A percentile compares a stretch with the other conserved stretches of the same genome.
Conservation (phyloP, 768 basidiomycete species). For the Leccinum variicolor region DNA sequence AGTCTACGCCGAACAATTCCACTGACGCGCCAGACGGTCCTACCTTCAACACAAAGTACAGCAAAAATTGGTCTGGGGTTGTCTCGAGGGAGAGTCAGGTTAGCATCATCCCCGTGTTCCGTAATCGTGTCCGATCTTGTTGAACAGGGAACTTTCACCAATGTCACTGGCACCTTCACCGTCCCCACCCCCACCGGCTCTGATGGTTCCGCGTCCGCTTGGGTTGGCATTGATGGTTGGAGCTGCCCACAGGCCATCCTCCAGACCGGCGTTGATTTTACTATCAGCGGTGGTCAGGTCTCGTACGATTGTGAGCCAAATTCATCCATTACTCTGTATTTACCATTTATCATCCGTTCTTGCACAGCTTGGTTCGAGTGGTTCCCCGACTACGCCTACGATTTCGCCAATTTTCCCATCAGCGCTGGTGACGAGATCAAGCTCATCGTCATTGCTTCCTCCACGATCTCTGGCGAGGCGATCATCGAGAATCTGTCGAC, state of each 20-base stretch:
- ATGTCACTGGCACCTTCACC: neutral
- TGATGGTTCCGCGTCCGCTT: neutral
- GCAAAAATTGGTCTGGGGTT: constrained; percentile 16
- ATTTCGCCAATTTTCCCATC: neutral
- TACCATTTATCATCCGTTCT: neutral
- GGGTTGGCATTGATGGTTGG: neutral
- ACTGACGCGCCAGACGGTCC: neutral
- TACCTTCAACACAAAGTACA: constrained; percentile 12
- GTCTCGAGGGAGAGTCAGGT: no score
- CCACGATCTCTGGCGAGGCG: neutral
- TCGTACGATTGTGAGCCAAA: neutral
- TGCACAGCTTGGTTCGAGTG: neutral
- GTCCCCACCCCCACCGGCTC: neutral
- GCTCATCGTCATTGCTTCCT: neutral
- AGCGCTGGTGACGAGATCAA: neutral
- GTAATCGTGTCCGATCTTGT: neutral
- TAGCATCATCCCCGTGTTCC: no score
- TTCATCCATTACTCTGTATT: neutral
- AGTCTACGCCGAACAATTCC: constrained; percentile 4
- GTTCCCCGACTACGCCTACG: neutral
- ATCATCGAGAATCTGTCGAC: neutral
- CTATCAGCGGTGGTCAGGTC: neutral
- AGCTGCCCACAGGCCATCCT: neutral
- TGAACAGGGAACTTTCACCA: neutral
- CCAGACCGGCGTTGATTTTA: neutral